Evolutionary conservation across 441 rosid genomes (phyloP), one percentile per base, ranked within the genome.

Genomic region (Metrosideros polymorpha): DNA sequence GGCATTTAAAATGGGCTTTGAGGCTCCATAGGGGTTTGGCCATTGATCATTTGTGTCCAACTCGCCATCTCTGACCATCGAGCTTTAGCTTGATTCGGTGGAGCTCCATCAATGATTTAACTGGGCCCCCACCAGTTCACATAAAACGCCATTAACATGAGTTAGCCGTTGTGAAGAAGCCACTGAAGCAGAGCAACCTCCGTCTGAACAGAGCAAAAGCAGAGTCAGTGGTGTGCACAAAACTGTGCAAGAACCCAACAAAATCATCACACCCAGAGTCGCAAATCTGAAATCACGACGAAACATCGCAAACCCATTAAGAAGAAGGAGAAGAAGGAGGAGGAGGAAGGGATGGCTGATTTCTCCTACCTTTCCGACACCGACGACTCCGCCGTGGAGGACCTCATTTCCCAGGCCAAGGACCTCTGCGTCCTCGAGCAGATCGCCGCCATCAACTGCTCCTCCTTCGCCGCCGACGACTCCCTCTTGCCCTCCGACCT

Each of bases 311-410:
- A 24, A 53, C 75, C 32, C 49, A 9, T 76, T 54, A 42, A 51
- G 49, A 6, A 50, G 52, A 49, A 25, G 57, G 39, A 27, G 1
- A 15, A 56, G 59, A 14, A 83, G 45, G 19, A 27, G 76, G n/a
- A 25, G 22, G 10, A 45, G 52, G 24, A 6, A 12, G 24, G 47
- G 52, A 95, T 94, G 98, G 95, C 92, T n/a, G 94, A 94, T 89
- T 92, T 91, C 82, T 93, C 92, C 63, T 86, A 84, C 89, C 88
- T 94, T 9, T 95, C 97, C 3, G 96, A 97, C 86, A 91, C 97
- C 19, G 99, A 97, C 61, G 97, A 95, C 47, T 92, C 97, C 52
- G 96, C 95, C 4, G 95, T 94, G 8, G 98, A 95, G 30, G 97
- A 95, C 27, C 92, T 97, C 51, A 86, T 95, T 83, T 92, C 98